Conservation (phyloP, 495 filamentous ascomycete species). For the Neurospora hispaniola region DNA sequence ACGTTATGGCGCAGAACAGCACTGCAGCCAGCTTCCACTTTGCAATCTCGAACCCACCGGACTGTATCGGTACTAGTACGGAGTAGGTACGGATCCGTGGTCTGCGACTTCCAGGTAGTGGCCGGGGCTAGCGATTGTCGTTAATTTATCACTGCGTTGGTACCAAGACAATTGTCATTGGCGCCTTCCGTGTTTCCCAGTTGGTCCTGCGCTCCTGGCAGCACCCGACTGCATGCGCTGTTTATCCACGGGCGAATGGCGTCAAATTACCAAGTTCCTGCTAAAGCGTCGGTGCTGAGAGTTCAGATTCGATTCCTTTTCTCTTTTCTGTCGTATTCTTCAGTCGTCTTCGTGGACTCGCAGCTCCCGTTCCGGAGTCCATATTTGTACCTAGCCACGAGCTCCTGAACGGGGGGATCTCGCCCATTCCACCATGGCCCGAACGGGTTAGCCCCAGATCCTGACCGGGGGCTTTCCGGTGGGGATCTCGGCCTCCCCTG, state of each 20-base stretch:
- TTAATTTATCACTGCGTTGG: background rate
- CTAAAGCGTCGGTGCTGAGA: background rate
- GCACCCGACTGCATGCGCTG: background rate
- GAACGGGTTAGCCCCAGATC: background rate
- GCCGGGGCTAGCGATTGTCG: background rate
- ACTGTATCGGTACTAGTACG: background rate
- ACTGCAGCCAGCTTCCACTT: background rate
- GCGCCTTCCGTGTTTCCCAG: background rate
- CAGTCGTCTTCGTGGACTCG: background rate
- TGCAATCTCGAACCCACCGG: background rate
- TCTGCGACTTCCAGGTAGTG: background rate
- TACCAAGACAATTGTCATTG: background rate
- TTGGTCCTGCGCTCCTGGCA: background rate
- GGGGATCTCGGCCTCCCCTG: background rate
- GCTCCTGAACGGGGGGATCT: background rate
- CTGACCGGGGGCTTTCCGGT: background rate
- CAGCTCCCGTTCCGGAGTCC: background rate
- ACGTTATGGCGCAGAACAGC: background rate
- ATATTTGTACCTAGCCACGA: background rate
- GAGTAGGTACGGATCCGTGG: background rate
- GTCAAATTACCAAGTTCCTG: background rate
- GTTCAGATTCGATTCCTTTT: background rate
- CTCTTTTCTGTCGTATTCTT: background rate
- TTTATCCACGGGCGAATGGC: background rate
- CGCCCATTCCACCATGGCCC: background rate